Evolutionary conservation across 2,329 filamentous ascomycete genomes (phyloP).

Genomic region (Penicillium aurantiogriseum): DNA sequence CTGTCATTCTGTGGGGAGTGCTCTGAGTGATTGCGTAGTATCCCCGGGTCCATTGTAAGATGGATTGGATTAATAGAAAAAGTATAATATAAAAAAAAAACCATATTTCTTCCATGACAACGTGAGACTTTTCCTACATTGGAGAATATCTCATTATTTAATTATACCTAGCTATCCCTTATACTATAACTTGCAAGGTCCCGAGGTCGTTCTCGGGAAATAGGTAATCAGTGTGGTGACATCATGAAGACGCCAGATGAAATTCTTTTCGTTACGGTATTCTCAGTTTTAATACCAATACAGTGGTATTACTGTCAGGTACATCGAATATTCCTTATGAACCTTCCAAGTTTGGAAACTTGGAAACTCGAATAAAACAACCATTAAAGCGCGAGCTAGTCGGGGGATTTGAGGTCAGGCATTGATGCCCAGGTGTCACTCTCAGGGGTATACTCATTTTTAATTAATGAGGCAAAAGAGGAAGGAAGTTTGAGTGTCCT

Average conservation of each 20-base stretch:
- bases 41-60: background rate
- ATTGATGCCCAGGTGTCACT: background rate
- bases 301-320: background rate
- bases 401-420: conserved; percentile 3
- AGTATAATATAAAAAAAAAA: background rate
- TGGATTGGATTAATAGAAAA: background rate
- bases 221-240: conserved; percentile 13
- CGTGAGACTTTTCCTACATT: background rate
- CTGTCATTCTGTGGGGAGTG: conserved; percentile 15
- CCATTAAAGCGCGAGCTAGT: background rate
- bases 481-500: background rate
- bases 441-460: conserved; percentile 1
- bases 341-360: background rate
- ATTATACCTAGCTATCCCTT: background rate
- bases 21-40: conserved; percentile 5
- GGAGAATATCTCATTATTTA: background rate
- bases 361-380: background rate
- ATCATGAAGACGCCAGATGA: conserved; percentile 22
- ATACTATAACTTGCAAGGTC: background rate
- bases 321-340: background rate
- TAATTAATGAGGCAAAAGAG: background rate
- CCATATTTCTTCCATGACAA: background rate
- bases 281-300: background rate
- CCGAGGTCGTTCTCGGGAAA: background rate
- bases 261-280: background rate